These are phyloP conservation scores for Alnus glutinosa DNA, from an alignment of 306 rosid genomes.

Conservation along the genomic window DNA sequence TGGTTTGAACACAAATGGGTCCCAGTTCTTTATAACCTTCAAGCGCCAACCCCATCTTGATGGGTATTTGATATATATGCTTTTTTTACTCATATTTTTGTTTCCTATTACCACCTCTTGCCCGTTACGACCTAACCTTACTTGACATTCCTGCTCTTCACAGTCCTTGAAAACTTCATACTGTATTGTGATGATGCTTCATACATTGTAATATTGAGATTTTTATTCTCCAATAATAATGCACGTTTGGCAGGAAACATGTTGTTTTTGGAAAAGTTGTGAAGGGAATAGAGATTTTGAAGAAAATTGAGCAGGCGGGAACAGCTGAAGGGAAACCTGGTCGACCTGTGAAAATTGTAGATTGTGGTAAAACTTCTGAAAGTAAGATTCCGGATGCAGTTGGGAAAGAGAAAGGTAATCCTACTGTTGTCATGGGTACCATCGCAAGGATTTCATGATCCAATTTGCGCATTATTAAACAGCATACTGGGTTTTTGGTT, in stretches of 20 bases:
- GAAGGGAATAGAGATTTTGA: constrained; percentile 67
- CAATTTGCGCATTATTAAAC: not conserved
- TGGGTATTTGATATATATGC: constrained; percentile 54
- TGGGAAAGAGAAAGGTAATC: constrained; percentile 76
- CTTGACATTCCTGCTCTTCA: not conserved
- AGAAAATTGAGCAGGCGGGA: constrained; percentile 80
- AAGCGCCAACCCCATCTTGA: constrained; percentile 89
- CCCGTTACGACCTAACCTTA: not conserved
- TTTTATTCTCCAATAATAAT: constrained; percentile 4
- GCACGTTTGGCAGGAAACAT: constrained; percentile 70
- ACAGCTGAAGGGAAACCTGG: constrained; percentile 80
- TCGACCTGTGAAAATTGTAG: constrained; percentile 69
- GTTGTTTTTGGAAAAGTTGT: constrained; percentile 93
- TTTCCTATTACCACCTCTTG: not conserved
- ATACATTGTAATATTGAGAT: constrained; percentile 11
- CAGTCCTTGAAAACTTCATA: not conserved
- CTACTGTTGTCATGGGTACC: not conserved
- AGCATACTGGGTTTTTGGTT: not conserved
- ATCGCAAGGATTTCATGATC: not conserved
- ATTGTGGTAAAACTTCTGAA: constrained; percentile 76
- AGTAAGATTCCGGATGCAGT: constrained; percentile 37
- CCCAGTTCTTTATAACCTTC: constrained; percentile 90
- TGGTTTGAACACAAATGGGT: constrained; percentile 94
- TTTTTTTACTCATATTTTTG: constrained; percentile 21
- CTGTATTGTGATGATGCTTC: constrained; percentile 4